Evolutionary conservation across 2,329 filamentous ascomycete species (phyloP).

Genomic region (Colletotrichum phormii): DNA sequence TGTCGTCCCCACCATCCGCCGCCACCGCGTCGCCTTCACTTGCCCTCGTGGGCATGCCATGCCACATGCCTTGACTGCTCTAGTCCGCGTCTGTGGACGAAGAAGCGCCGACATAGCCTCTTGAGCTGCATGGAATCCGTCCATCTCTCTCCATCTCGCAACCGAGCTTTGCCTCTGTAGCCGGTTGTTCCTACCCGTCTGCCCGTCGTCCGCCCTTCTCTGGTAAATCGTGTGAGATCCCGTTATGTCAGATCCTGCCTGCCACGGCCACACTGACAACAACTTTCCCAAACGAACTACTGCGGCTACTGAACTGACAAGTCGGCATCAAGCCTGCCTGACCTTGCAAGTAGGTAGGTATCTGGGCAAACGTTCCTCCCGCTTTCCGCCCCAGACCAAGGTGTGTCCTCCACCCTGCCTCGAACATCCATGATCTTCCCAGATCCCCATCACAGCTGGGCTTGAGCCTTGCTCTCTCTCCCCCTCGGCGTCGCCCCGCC

Average conservation of each 20-base stretch:
- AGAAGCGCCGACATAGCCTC: constrained; percentile 37
- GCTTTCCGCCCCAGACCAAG: constrained; percentile 16
- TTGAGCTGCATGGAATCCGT: constrained; percentile 34
- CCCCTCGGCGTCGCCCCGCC: constrained; percentile 31
- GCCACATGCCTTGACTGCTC: constrained; percentile 31
- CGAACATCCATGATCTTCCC: constrained; percentile 26
- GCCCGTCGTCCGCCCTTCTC: background rate
- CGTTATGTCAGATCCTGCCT: background rate
- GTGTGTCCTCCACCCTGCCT: background rate
- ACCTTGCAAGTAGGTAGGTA: constrained; percentile 11
- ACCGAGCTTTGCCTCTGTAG: constrained; percentile 24
- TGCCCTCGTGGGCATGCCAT: constrained; percentile 27
- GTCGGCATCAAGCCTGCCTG: constrained; percentile 9
- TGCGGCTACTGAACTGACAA: constrained; percentile 15
- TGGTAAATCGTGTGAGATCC: constrained; percentile 1
- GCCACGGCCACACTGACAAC: constrained; percentile 9
- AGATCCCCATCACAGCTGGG: background rate
- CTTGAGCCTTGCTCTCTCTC: background rate
- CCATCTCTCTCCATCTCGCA: constrained; percentile 34
- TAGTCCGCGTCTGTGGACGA: constrained; percentile 23
- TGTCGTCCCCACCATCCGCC: background rate
- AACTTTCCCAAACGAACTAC: constrained; percentile 26
- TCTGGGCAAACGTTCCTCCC: constrained; percentile 13
- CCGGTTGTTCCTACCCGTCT: constrained; percentile 9
- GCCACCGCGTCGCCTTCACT: constrained; percentile 11